Evolutionary conservation across 2,329 filamentous ascomycete genomes (phyloP).

Genomic region (Bipolaris zeicola): DNA sequence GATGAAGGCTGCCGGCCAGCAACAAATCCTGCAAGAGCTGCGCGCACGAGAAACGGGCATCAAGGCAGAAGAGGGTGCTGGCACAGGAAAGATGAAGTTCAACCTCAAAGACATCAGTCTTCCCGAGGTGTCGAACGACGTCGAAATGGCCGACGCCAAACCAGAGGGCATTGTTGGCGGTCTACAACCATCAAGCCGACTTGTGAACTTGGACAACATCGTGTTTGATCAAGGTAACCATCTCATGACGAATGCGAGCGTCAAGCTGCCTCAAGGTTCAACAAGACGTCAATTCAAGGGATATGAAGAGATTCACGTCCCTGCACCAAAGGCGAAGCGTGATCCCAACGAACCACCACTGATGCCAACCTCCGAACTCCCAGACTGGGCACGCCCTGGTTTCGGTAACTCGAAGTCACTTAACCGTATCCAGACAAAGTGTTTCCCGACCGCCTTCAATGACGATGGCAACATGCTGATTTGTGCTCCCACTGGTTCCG

Average conservation of each 20-base stretch:
- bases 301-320: conserved; percentile 98
- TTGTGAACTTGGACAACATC: conserved; percentile 94
- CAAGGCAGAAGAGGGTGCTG: conserved; percentile 61
- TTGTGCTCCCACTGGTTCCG: conserved; percentile 94
- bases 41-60: conserved; percentile 70
- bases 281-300: conserved; percentile 96
- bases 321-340: conserved; percentile 83
- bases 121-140: conserved; percentile 60
- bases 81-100: conserved; percentile 78
- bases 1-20: conserved; percentile 87
- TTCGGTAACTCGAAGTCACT: conserved; percentile 86
- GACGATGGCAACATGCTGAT: conserved; percentile 98
- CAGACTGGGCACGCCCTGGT: conserved; percentile 86
- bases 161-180: conserved; percentile 70
- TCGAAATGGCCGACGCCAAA: conserved; percentile 49
- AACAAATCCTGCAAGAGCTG: conserved; percentile 86
- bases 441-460: conserved; percentile 86
- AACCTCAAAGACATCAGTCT: conserved; percentile 87
- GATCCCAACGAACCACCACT: conserved; percentile 76
- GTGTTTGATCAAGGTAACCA: conserved; percentile 98
- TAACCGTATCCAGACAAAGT: conserved; percentile 95
- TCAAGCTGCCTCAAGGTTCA: conserved; percentile 89
- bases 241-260: conserved; percentile 98
- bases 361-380: conserved; percentile 84
- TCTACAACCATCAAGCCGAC: conserved; percentile 82